Evolutionary conservation across 208 protist genomes (phyloP).

Genomic region (Acanthamoeba royreba): DNA sequence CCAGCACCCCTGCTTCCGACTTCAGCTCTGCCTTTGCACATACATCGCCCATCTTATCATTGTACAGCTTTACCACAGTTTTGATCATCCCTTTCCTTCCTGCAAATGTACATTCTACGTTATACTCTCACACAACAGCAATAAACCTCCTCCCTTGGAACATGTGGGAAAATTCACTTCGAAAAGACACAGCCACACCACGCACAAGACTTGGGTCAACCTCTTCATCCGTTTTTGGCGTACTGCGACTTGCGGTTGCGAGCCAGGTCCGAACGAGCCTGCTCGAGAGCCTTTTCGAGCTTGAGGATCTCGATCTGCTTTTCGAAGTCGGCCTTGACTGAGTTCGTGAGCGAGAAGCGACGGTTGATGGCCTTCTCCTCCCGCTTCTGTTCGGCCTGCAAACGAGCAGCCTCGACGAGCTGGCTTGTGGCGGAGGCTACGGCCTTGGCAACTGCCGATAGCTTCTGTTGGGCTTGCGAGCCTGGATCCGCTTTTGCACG

Average conservation of each 20-base stretch:
- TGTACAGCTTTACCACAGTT: too few relatives aligned
- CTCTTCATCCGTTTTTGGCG: neutral
- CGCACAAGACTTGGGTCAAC: neutral
- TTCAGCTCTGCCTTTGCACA: too few relatives aligned
- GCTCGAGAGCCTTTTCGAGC: conserved; percentile 48
- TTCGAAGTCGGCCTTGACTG: neutral
- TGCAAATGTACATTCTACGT: too few relatives aligned
- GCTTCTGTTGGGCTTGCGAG: neutral
- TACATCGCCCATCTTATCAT: too few relatives aligned
- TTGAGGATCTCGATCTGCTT: conserved; percentile 50
- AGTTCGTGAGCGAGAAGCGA: neutral
- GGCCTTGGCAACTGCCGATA: neutral
- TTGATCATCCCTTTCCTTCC: too few relatives aligned
- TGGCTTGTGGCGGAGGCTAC: neutral
- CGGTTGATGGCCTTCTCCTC: neutral
- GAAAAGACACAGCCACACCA: too few relatives aligned
- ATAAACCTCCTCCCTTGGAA: too few relatives aligned
- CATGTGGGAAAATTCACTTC: too few relatives aligned
- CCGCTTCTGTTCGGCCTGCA: neutral
- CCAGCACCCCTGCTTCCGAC: too few relatives aligned
- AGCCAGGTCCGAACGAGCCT: conserved; percentile 33
- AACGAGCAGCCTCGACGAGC: conserved; percentile 22
- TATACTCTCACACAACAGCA: too few relatives aligned
- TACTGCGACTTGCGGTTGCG: neutral
- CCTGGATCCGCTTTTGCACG: neutral